These are phyloP conservation scores for Krasilnikovozyma curviuscula DNA, from an alignment of 768 basidiomycete genomes.

Conservation along the genomic window DNA sequence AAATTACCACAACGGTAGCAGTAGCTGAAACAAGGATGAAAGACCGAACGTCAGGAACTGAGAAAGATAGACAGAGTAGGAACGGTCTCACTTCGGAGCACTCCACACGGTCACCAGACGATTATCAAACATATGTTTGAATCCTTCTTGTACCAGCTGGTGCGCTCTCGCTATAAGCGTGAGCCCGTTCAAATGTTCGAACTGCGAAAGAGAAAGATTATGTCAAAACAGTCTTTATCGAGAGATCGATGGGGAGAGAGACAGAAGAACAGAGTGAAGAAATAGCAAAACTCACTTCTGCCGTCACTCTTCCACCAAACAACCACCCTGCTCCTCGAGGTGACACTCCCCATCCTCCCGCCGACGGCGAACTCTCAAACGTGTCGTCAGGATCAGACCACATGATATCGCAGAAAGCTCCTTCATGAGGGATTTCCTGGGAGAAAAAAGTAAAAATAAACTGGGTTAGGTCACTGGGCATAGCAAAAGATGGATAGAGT, in stretches of 20 bases:
- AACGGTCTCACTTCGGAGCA: slow-evolving; percentile 45
- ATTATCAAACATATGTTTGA: slow-evolving; percentile 25
- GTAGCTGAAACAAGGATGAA: slow-evolving; percentile 19
- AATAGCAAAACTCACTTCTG: slow-evolving; percentile 38
- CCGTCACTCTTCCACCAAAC: slow-evolving; percentile 68
- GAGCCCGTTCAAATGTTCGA: slow-evolving; percentile 80
- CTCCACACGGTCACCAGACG: slow-evolving; percentile 73
- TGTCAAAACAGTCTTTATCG: not conserved
- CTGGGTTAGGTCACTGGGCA: slow-evolving; percentile 60
- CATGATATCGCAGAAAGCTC: slow-evolving; percentile 54
- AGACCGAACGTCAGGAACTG: not conserved
- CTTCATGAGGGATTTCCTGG: slow-evolving; percentile 33
- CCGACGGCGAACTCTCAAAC: too few species aligned
- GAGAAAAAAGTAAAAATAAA: too few species aligned
- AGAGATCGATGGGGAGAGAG: not conserved
- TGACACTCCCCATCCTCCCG: not conserved
- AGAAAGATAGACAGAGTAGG: slow-evolving; percentile 41
- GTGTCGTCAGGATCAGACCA: slow-evolving; percentile 37
- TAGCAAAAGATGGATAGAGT: slow-evolving; percentile 37
- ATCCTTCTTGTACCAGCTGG: slow-evolving; percentile 89
- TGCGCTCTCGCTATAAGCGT: slow-evolving; percentile 82
- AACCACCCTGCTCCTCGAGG: slow-evolving; percentile 92
- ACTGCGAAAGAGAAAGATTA: slow-evolving; percentile 31
- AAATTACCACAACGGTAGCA: slow-evolving; percentile 52
- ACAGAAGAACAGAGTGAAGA: not conserved